Base-by-base conservation (phyloP, 2,329 filamentous ascomycete genomes). In the Myriosclerotinia curreyana region DNA sequence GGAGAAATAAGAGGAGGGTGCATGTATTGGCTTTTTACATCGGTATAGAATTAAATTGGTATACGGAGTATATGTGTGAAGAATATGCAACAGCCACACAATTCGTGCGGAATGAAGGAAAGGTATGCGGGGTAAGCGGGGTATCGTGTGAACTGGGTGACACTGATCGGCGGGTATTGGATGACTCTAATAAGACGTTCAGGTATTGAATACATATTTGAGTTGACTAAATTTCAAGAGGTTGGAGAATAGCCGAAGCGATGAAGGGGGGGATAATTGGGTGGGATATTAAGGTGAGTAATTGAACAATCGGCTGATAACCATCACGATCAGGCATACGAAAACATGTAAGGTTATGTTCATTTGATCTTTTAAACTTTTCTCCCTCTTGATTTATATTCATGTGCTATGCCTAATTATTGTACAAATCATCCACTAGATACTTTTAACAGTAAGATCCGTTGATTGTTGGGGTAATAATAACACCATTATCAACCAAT, bases 401-500 rank as follows among this genome's bases (percentile, higher is more conserved):
- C 17, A 44, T 28, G 40, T 44, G 17, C 44, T 17, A 56, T 28
- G 25, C 31, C 17, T 28, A 46, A 15, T 20, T 20, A 11, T 20
- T 44, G 3, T 44, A 28, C 15, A 5, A 11, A n/a, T 14, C 36
- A 28, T 42, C 9, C 3, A 55, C 6, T 5, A 5, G 25, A 48
- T 22, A 46, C 11, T n/a, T 6, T 5, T 56, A 31, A 31, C 38
- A 46, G 1, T 31, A 44, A 8, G 38, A 56, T 22, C 54, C 54
- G 9, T 40, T 55, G 12, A 55, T 42, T 40, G 34, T 55, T 25
- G 52, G 52, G 15, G n/a, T 55, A 25, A 55, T 28, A 25, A 55
- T 28, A 55, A 42, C 22, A 55, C 52, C 52, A 25, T 40, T 14
- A 42, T 55, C 52, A 28, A 55, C 5, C 22, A 55, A 25, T 15